Evolutionary conservation across 2,329 filamentous ascomycete species (phyloP).

Genomic region (Cryphonectria parasitica): DNA sequence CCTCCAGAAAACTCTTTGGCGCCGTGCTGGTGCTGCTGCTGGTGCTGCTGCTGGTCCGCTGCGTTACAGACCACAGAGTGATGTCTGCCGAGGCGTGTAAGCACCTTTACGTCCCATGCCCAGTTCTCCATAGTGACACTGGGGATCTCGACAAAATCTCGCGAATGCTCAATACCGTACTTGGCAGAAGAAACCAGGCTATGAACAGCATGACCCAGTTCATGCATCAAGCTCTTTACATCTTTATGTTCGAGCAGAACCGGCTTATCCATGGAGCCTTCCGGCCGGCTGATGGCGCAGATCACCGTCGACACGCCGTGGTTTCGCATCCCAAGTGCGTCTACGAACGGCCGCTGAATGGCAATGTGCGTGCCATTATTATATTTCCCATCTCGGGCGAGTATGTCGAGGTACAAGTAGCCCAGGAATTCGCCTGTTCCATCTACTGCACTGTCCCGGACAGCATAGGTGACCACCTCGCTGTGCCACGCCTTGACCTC

Average conservation of each 20-base stretch:
- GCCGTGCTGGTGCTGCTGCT: not conserved
- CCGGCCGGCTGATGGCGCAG: not conserved
- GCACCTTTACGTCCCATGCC: not conserved
- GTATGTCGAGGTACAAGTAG: slow-evolving; percentile 1
- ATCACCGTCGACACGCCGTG: not conserved
- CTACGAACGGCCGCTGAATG: not conserved
- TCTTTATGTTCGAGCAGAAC: slow-evolving; percentile 3
- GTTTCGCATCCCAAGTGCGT: not conserved
- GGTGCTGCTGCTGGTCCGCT: not conserved
- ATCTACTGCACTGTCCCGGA: not conserved
- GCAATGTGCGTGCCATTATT: not conserved
- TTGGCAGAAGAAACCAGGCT: not conserved
- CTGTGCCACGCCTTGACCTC: not conserved
- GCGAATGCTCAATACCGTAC: slow-evolving; percentile 5
- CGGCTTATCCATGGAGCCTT: not conserved
- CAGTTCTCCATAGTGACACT: slow-evolving; percentile 2
- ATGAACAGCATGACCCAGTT: slow-evolving; percentile 7
- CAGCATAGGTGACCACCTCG: not conserved
- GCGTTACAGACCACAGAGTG: not conserved
- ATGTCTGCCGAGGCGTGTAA: not conserved
- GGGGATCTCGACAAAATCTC: slow-evolving; percentile 10
- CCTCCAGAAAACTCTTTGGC: not conserved
- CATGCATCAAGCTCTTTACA: not conserved
- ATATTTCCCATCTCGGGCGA: slow-evolving; percentile 1
- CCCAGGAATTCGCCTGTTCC: not conserved